Base-by-base conservation (phyloP, 2,329 filamentous ascomycete genomes). In the Lachnellula occidentalis region DNA sequence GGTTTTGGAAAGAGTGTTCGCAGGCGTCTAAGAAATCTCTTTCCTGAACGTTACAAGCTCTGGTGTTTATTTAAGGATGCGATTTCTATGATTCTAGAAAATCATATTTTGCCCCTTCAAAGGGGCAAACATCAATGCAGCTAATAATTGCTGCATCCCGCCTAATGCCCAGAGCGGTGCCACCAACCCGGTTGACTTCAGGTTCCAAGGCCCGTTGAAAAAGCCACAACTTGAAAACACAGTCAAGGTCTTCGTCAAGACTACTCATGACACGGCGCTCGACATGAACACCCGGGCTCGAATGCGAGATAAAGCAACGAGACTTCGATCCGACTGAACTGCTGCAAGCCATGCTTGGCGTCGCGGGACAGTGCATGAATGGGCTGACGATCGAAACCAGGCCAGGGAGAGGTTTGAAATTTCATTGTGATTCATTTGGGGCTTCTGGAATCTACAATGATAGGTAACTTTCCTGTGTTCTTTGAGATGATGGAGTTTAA, bases 381-480 rank as follows among this genome's bases (percentile, higher is more conserved):
- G 14, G 17, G 43, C 17, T 31, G 5, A 31, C 21, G 41, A 52
- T 31, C 34, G 22, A 34, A 45, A 22, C 41, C 54, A 58, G 57
- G 62, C 41, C 54, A 58, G 57, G 62, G 71, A 58, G 57, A 50
- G 74, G 70, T 69, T 68, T 66, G 66, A 74, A 5, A 73, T 60
- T 74, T 69, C 56, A 65, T 68, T 37, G 69, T 67, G 48, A 74
- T 73, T 61, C 74, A 70, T 60, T 67, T 69, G 45, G 70, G 67
- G 72, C 73, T 70, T 1, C 53, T 73, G 46, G 73, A 72, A 12
- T 67, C 66, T 50, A 70, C 66, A 17, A 70, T 73, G 70, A 61
- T 73, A 48, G 73, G 72, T 17, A 41, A 17, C 11, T 11, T 37
- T 9, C 17, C 46, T 11, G 12, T 19, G 36, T 34, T 19, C 24